Percentiles rank a stretch among this genome's conserved stretches.
Evolutionary conservation across 1,139 yeast species (phyloP).

Genomic region (Pneumocystis sp.): DNA sequence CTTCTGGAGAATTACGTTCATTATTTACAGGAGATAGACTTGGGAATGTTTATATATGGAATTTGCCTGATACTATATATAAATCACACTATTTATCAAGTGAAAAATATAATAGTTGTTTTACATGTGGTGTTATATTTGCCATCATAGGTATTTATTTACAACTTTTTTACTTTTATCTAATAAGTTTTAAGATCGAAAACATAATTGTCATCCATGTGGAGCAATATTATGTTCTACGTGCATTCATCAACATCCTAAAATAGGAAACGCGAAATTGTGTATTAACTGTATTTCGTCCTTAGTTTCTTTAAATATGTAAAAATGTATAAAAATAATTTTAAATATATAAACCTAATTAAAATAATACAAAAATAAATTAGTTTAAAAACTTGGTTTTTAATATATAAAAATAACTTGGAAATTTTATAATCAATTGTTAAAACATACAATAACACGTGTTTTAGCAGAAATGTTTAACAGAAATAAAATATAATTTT

Average conservation of each 20-base stretch:
- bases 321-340: neutral
- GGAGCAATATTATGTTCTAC: neutral
- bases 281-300: neutral
- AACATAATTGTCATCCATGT: neutral
- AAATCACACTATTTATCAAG: neutral
- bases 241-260: neutral
- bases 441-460: no score
- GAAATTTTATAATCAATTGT: no score
- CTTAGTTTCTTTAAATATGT: neutral
- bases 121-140: constrained; percentile 3
- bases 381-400: no score
- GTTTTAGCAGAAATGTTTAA: neutral
- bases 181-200: neutral
- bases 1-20: constrained; percentile 3
- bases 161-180: neutral
- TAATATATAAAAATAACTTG: no score
- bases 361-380: no score
- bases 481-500: neutral
- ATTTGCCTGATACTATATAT: constrained; percentile 4
- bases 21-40: constrained; percentile 5
- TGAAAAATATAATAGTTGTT: constrained; percentile 2
- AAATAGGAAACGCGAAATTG: neutral
- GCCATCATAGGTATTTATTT: constrained; percentile 2
- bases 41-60: constrained; percentile 4
- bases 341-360: neutral